Base-by-base conservation (phyloP, 257 asterid species). In the Gentiana straminea region DNA sequence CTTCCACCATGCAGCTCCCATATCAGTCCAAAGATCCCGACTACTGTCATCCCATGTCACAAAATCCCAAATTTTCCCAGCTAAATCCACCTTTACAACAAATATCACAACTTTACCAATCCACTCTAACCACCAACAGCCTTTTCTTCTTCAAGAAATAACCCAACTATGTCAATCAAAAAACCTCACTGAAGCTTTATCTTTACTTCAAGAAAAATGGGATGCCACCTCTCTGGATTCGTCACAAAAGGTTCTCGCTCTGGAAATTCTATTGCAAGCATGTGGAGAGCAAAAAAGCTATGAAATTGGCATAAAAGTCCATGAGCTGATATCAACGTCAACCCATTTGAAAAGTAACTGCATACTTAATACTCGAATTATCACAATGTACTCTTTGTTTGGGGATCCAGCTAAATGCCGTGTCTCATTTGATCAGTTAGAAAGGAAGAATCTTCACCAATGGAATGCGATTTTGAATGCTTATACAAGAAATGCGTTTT, bases 401-500 rank as follows among this genome's bases (percentile, higher is more conserved):
- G 77, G 73, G 52, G 59, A 35, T 61, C 74, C 68, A 6, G 44
- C 9, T 0, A 68, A 48, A 3, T 35, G 71, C 41, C 68, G 13
- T 13, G 9, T n/a, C 7, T 64, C 56, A 24, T 72, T 72, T 44
- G 54, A 72, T 47, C 35, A 54, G 8, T 44, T 72, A 34, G 45
- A 39, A 8, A 34, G 15, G 32, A 72, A 60, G 7, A 68, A 72
- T 13, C 55, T 72, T 46, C 64, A 72, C 33, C 77, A 72, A 35
- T 72, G 74, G 74, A 72, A 72, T 63, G 71, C 64, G 33, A 64
- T 72, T 63, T 49, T 72, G 53, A 64, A 64, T 59, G 74, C 70
- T 8, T 70, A 64, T 13, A 55, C 75, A 35, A 70, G 53, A 59
- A 64, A 64, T 55, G 67, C 44, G 35, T 60, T 44, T 32, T 70